Evolutionary conservation across 2,329 filamentous ascomycete species (phyloP), one percentile per base, ranked within the genome.

Genomic region (Periconia digitata): DNA sequence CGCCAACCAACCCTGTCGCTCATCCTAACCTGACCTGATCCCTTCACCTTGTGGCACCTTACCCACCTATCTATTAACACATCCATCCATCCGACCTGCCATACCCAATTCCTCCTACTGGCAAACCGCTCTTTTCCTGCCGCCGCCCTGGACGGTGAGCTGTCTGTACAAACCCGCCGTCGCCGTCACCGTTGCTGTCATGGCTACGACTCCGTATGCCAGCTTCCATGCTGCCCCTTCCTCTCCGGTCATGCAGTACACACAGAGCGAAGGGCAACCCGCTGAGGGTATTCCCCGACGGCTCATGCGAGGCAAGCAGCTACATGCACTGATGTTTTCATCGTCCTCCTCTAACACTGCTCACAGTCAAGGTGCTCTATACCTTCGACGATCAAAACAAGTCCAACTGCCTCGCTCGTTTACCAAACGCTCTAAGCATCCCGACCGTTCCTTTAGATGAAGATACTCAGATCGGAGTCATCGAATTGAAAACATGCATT

Each of bases 341-440:
- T 27, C 42, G 8, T 13, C 12, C 17, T 2, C 16, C 15, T 64
- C 60, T 64, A 56, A 64, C 54, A 40, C 18, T 38, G 15, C 46
- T 24, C 56, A 56, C 72, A 95, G 92, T 97, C 72, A 97, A 97
- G 79, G 88, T 97, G 42, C 85, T 95, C 52, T 99, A 97, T 74
- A 96, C 91, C 24, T 96, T 97, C 74, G 92, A 97, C 71, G 85
- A 86, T 66, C 86, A 92, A 58, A 87, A 85, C 74, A 91, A 91
- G 73, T 86, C 90, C 55, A 92, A 92, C 67, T 96, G 91, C 72
- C 80, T 99, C 42, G 92, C 92, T 50, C 84, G 92, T 63, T 87
- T 90, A 78, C 87, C 90, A 16, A 86, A 92, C 50, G 80, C 87
- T 15, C 78, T 96, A 49, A 81, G 87, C 44, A 84, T 96, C 32